Evolutionary conservation across 2,329 filamentous ascomycete genomes (phyloP), one percentile per base, ranked within the genome.

Genomic region (Cadophora sp.): DNA sequence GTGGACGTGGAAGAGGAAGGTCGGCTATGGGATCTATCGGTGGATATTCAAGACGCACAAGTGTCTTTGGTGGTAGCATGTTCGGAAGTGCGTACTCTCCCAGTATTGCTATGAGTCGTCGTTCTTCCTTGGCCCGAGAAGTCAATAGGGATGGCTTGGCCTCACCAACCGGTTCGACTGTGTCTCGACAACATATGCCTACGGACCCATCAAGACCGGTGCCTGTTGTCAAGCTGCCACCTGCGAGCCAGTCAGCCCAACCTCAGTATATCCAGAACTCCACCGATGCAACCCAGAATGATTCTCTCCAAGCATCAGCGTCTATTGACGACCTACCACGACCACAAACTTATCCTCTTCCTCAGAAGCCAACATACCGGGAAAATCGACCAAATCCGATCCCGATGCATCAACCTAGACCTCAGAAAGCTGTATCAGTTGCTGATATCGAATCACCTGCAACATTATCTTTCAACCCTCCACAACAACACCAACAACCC

Each of bases 361-460:
- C 84, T 16, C 85, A 87, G 75, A 87, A 85, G 75, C 86, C 86
- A 33, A 78, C 80, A 22, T 84, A 86, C 78, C 83, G 87, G 72
- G 86, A 89, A 75, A 88, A 83, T 72, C 81, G 83, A 51, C 79
- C 83, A 5, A 82, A 78, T 70, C 78, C 81, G 51, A 82, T 87
- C 72, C 87, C 93, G 0, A 97, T 98, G 89, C 93, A 98, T 77
- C 96, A 98, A 78, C 96, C 96, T 66, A 91, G 93, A 62, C 95
- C 96, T 9, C 94, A 98, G 79, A 98, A 98, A 83, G 86, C 94
- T 6, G 93, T 98, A 39, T 97, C 94, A 11, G 89, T 98, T 66
- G 92, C 93, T 66, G 94, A 93, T 74, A 97, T 98, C 73, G 96
- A 98, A 79, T 92, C 92, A 8, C 93, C 94, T 81, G 73, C 77